A percentile compares a stretch with the other conserved stretches of the same genome.
Evolutionary conservation across 2,329 filamentous ascomycete species (phyloP).

Genomic region (Metarhizium sp.): DNA sequence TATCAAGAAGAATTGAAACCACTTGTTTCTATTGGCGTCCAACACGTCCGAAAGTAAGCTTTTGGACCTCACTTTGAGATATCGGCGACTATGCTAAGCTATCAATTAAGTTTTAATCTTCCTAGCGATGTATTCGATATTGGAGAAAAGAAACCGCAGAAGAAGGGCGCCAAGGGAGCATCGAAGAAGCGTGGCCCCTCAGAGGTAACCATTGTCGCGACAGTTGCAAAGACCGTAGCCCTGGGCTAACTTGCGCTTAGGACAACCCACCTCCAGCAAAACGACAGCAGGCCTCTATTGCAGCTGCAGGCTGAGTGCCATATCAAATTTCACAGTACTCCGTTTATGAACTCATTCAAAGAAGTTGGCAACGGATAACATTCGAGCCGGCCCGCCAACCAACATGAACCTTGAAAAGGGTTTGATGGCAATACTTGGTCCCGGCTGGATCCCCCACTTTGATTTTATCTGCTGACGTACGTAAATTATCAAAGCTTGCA

Average conservation of each 20-base stretch:
- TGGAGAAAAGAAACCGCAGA: slow-evolving; percentile 65
- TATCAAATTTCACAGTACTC: neutral
- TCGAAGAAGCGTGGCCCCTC: slow-evolving; percentile 40
- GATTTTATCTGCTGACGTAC: slow-evolving; percentile 4
- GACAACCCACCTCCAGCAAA: slow-evolving; percentile 30
- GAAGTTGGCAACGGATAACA: neutral
- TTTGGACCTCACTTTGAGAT: neutral
- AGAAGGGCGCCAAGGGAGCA: slow-evolving; percentile 35
- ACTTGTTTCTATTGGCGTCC: slow-evolving; percentile 58
- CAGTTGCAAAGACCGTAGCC: slow-evolving; percentile 5
- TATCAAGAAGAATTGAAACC: slow-evolving; percentile 63
- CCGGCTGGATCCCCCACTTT: neutral
- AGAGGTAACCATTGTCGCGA: slow-evolving; percentile 27
- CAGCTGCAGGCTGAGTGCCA: slow-evolving; percentile 25
- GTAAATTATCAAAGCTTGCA: slow-evolving; percentile 2
- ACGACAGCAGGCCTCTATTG: slow-evolving; percentile 31
- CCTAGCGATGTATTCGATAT: slow-evolving; percentile 82
- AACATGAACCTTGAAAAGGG: neutral
- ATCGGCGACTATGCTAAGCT: neutral
- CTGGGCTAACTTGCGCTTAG: slow-evolving; percentile 20
- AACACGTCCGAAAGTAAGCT: slow-evolving; percentile 76
- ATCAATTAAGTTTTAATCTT: slow-evolving; percentile 61
- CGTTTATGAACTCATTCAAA: neutral
- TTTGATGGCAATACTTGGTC: neutral
- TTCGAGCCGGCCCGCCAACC: neutral